Conservation (phyloP, 495 filamentous ascomycete species). For the Talaromyces ruber region DNA sequence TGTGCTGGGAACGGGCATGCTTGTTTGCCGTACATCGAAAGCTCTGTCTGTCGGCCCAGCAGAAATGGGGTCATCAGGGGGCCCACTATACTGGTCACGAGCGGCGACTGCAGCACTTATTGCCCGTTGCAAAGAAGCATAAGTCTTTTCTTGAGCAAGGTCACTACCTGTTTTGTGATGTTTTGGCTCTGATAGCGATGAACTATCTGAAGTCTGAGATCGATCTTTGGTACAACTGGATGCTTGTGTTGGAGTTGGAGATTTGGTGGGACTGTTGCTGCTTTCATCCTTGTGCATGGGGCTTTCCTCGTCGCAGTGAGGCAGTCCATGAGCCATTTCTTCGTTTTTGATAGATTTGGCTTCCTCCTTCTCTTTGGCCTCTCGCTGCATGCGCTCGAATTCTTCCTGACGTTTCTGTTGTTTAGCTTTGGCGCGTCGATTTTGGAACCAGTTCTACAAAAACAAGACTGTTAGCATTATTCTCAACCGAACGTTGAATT, state of each 20-base stretch:
- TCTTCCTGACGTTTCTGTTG: slow-evolving; percentile 66
- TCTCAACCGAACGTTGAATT: background rate
- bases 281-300: slow-evolving; percentile 16
- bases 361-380: slow-evolving; percentile 41
- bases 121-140: slow-evolving; percentile 36
- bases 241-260: slow-evolving; percentile 25
- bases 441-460: slow-evolving; percentile 83
- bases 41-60: background rate
- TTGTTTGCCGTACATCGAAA: background rate
- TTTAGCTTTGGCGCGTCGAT: slow-evolving; percentile 76
- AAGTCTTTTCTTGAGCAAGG: slow-evolving; percentile 34
- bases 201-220: slow-evolving; percentile 14
- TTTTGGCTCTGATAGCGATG: slow-evolving; percentile 15
- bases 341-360: slow-evolving; percentile 2
- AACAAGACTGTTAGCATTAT: background rate
- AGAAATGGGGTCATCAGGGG: background rate
- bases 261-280: slow-evolving; percentile 10
- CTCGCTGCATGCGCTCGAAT: slow-evolving; percentile 45
- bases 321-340: slow-evolving; percentile 16
- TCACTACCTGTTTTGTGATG: slow-evolving; percentile 36
- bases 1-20: background rate
- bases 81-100: slow-evolving; percentile 21
- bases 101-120: slow-evolving; percentile 36
- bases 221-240: slow-evolving; percentile 15
- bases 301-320: slow-evolving; percentile 24